Percentiles rank a stretch among this genome's conserved stretches.
Evolutionary conservation across 306 rosid genomes (phyloP).

Genomic region (Sechiopsis laciniata): DNA sequence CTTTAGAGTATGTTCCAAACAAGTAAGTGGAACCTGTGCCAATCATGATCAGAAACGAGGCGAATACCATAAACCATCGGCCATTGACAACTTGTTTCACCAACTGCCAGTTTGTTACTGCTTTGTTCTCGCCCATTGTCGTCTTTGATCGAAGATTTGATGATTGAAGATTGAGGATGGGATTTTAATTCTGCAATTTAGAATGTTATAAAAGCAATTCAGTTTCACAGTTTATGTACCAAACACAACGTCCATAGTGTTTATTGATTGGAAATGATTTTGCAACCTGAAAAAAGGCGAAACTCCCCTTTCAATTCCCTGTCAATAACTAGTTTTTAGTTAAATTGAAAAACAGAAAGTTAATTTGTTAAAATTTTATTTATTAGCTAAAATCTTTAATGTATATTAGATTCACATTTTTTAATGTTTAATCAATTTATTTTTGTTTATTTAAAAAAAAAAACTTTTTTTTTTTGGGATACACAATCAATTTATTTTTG

Average conservation of each 20-base stretch:
- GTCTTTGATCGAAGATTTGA: background rate
- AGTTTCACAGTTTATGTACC: background rate
- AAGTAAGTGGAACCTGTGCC: slow-evolving; percentile 31
- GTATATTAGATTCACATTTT: too few species aligned
- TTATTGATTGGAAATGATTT: background rate
- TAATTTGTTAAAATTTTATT: too few species aligned
- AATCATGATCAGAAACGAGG: slow-evolving; percentile 25
- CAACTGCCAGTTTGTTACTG: background rate
- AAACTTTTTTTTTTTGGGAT: too few species aligned
- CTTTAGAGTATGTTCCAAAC: slow-evolving; percentile 32
- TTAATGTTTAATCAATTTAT: too few species aligned
- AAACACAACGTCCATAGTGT: background rate
- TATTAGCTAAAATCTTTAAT: too few species aligned
- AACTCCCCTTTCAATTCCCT: background rate
- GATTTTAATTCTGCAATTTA: background rate
- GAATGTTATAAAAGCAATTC: background rate
- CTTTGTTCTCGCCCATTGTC: background rate
- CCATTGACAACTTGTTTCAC: background rate
- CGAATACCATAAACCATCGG: slow-evolving; percentile 25
- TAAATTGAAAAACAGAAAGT: background rate
- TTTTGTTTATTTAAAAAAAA: too few species aligned
- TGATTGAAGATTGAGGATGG: background rate
- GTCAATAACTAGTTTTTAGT: background rate
- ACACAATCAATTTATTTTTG: too few species aligned
- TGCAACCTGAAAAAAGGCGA: background rate